A percentile compares a stretch with the other conserved stretches of the same genome.
These are phyloP conservation scores for Venturia aucupariae DNA, from an alignment of 2,329 filamentous ascomycete genomes.

Conservation along the genomic window DNA sequence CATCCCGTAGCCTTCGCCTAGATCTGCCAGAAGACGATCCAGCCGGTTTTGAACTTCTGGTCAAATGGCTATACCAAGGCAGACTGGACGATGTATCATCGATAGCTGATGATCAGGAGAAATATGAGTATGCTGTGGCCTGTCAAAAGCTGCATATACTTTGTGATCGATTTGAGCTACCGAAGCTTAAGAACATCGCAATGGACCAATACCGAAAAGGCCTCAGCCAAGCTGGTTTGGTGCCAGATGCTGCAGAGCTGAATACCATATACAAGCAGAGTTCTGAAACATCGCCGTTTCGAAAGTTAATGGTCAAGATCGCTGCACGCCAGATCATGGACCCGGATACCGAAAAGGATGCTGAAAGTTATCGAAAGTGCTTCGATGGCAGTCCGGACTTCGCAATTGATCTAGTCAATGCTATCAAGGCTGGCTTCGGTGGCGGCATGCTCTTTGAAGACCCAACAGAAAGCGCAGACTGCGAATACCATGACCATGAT, in stretches of 20 bases:
- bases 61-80: constrained; percentile 49
- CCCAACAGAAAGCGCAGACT: constrained; percentile 38
- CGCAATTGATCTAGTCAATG: constrained; percentile 44
- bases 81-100: constrained; percentile 41
- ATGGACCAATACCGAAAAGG: constrained; percentile 46
- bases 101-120: constrained; percentile 35
- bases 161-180: constrained; percentile 42
- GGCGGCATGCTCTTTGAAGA: constrained; percentile 41
- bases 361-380: constrained; percentile 40
- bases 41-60: constrained; percentile 43
- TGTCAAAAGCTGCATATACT: constrained; percentile 46
- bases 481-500: constrained; percentile 43
- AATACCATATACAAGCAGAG: constrained; percentile 43
- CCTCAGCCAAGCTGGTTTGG: constrained; percentile 40
- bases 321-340: constrained; percentile 51
- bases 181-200: constrained; percentile 42
- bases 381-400: constrained; percentile 43
- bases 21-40: constrained; percentile 43
- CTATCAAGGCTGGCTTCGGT: constrained; percentile 40
- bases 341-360: constrained; percentile 40
- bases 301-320: constrained; percentile 42
- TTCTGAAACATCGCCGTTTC: constrained; percentile 37
- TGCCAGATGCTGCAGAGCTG: constrained; percentile 46
- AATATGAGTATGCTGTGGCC: constrained; percentile 45
- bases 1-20: constrained; percentile 28